Conservation (phyloP, 2,329 filamentous ascomycete genomes). For the Ascocoryne sarcoides region DNA sequence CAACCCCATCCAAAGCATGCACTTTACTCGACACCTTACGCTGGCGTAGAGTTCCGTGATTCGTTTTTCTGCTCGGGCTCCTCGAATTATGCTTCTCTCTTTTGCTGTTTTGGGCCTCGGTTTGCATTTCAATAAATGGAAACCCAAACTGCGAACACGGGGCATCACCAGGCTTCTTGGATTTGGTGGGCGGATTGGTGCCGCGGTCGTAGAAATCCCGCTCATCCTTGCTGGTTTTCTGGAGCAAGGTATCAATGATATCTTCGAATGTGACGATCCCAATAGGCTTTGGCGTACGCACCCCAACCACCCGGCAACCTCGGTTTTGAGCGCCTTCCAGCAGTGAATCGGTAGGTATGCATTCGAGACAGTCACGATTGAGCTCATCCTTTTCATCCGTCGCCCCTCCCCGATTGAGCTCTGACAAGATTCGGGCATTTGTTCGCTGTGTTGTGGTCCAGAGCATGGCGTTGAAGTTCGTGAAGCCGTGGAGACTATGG, state of each 20-base stretch:
- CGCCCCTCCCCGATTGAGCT: constrained; percentile 4
- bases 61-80: too few relatives aligned
- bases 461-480: background rate
- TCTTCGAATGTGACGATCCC: constrained; percentile 26
- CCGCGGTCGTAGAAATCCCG: constrained; percentile 19
- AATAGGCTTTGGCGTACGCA: constrained; percentile 18
- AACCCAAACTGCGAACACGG: too few relatives aligned
- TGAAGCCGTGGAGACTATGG: constrained; percentile 1
- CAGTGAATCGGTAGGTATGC: constrained; percentile 2
- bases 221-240: constrained; percentile 20
- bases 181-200: constrained; percentile 12
- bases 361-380: constrained; percentile 12
- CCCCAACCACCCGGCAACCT: constrained; percentile 10
- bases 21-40: constrained; percentile 14
- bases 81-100: too few relatives aligned
- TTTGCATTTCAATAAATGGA: too few relatives aligned
- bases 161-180: constrained; percentile 15
- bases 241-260: constrained; percentile 20
- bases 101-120: too few relatives aligned
- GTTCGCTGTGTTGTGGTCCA: constrained; percentile 13
- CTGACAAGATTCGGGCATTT: constrained; percentile 5
- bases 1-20: constrained; percentile 16
- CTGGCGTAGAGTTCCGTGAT: too few relatives aligned
- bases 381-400: constrained; percentile 3
- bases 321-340: background rate